Evolutionary conservation across 2,329 filamentous ascomycete species (phyloP).

Genomic region (Aspergillus latus): DNA sequence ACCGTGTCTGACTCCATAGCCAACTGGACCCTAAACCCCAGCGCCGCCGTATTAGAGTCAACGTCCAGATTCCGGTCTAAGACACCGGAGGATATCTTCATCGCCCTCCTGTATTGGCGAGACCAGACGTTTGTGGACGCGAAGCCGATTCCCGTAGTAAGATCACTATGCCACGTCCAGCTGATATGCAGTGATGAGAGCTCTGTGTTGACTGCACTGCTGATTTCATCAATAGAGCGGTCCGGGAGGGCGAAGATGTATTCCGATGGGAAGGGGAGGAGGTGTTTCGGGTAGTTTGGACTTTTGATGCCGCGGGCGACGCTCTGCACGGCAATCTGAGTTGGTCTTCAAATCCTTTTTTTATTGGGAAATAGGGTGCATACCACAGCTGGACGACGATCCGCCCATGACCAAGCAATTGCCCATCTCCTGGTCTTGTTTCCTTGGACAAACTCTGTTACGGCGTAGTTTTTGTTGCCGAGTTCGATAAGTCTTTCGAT

Average conservation of each 20-base stretch:
- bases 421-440: slow-evolving; percentile 81
- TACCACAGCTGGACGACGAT: slow-evolving; percentile 62
- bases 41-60: slow-evolving; percentile 41
- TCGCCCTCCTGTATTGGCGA: slow-evolving; percentile 66
- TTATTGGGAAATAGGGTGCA: slow-evolving; percentile 7
- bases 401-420: slow-evolving; percentile 79
- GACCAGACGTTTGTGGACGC: slow-evolving; percentile 73
- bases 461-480: slow-evolving; percentile 73
- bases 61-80: slow-evolving; percentile 33
- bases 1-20: slow-evolving; percentile 28
- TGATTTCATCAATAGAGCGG: slow-evolving; percentile 32
- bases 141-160: slow-evolving; percentile 60
- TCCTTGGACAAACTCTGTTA: slow-evolving; percentile 76
- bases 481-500: slow-evolving; percentile 57
- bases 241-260: slow-evolving; percentile 44
- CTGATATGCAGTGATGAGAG: slow-evolving; percentile 59
- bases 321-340: slow-evolving; percentile 15
- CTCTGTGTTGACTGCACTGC: slow-evolving; percentile 46
- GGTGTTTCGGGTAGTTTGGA: slow-evolving; percentile 49
- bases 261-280: slow-evolving; percentile 55
- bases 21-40: slow-evolving; percentile 62
- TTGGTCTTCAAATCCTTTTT: neutral
- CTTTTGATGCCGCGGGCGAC: slow-evolving; percentile 42
- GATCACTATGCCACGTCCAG: slow-evolving; percentile 63
- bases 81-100: slow-evolving; percentile 24